A percentile compares a stretch with the other conserved stretches of the same genome.
Evolutionary conservation across 2,329 filamentous ascomycete species (phyloP).

Genomic region (Alternaria sp.): DNA sequence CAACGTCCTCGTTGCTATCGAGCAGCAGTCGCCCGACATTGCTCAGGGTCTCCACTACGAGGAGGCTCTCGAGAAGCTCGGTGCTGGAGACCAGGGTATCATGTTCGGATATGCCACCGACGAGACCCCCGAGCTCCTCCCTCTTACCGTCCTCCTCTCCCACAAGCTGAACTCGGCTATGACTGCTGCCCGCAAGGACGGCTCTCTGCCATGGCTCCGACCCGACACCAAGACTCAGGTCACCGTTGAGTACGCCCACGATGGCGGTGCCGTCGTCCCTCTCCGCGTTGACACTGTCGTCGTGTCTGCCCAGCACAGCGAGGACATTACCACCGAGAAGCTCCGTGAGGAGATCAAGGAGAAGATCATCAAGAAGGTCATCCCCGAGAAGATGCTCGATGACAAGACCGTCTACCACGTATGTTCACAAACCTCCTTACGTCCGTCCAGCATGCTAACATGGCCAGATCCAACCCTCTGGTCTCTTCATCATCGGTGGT

Average conservation of each 20-base stretch:
- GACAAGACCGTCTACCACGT: constrained; percentile 96
- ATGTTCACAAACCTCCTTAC: constrained; percentile 46
- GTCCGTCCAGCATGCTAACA: constrained; percentile 19
- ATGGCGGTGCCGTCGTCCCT: constrained; percentile 90
- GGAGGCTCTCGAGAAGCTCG: constrained; percentile 94
- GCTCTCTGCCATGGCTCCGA: constrained; percentile 88
- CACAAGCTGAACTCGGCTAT: constrained; percentile 98
- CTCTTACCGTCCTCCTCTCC: constrained; percentile 89
- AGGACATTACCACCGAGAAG: constrained; percentile 86
- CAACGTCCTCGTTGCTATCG: constrained; percentile 97
- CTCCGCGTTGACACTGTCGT: constrained; percentile 95
- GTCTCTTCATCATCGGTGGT: constrained; percentile 98
- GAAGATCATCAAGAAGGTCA: constrained; percentile 96
- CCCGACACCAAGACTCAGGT: constrained; percentile 99
- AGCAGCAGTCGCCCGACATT: constrained; percentile 99
- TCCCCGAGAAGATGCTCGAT: constrained; percentile 89
- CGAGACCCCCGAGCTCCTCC: constrained; percentile 96
- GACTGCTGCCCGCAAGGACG: constrained; percentile 85
- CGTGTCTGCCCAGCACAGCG: constrained; percentile 92
- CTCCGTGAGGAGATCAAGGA: constrained; percentile 94
- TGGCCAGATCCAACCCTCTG: constrained; percentile 86
- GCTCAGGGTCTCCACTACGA: constrained; percentile 99
- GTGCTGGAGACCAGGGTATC: constrained; percentile 99
- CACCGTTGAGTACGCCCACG: constrained; percentile 98
- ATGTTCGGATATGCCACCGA: constrained; percentile 99